A percentile compares a stretch with the other conserved stretches of the same genome.
These are phyloP conservation scores for Tetradesmus lagerheimii DNA, from an alignment of 139 green algal genomes.

Conservation along the genomic window DNA sequence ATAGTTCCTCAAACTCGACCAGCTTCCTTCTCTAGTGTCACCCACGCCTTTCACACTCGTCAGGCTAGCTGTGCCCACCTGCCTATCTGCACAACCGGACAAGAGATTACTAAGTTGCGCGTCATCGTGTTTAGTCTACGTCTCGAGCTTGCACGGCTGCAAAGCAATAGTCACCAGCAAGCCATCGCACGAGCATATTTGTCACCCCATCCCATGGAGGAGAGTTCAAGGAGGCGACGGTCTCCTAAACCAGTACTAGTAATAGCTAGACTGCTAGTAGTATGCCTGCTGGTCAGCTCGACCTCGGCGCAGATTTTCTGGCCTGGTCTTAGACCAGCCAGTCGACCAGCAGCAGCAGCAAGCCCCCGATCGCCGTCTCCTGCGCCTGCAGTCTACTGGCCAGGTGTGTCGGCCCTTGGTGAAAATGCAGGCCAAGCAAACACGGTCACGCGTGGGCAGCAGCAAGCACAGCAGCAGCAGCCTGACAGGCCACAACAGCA, in stretches of 20 bases:
- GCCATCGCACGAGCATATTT: background rate
- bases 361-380: background rate
- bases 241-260: background rate
- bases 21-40: background rate
- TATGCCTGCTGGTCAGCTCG: background rate
- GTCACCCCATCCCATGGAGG: background rate
- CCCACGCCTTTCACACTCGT: background rate
- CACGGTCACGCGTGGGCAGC: background rate
- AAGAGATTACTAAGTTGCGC: background rate
- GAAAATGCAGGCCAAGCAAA: background rate
- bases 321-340: background rate
- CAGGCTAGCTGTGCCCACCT: too few relatives aligned
- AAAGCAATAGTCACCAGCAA: background rate
- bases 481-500: background rate
- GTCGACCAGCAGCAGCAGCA: background rate
- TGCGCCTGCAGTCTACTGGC: background rate
- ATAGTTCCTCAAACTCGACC: background rate
- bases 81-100: too few relatives aligned
- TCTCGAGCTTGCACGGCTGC: background rate
- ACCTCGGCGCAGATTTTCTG: background rate
- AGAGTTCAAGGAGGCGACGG: background rate
- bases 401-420: background rate
- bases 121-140: background rate
- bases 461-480: background rate
- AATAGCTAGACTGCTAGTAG: background rate